Evolutionary conservation across 805 yeast species (phyloP), one percentile per base, ranked within the genome.

Genomic region (Metschnikowia orientalis): DNA sequence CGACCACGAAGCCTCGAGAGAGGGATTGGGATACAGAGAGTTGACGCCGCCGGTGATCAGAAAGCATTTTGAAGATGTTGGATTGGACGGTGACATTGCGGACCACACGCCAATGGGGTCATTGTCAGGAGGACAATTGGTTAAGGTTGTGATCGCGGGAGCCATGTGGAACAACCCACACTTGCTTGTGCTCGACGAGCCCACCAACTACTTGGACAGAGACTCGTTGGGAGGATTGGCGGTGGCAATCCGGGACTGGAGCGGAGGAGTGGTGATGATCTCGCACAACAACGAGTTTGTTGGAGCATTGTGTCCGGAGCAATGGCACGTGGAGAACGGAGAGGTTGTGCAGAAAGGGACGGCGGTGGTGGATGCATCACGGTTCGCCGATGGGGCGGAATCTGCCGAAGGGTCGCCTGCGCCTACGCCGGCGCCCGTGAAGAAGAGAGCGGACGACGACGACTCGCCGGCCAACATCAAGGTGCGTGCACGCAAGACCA

Each of bases 81-180:
- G 98, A 40, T 73, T 90, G 48, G 98, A 92, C 53, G 94, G 97
- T 48, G 98, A 90, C 54, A 89, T 90, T 66, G 97, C 97, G 23
- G 96, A 92, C 61, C 97, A 90, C 62, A 90, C 97, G 12, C 96
- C 96, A 34, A 69, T 90, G 75, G 97, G 97, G 15, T 86, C 95
- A 5, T 71, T 90, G 44, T 88, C 97, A 16, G 98, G 98, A 59
- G 98, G 98, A 53, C 98, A 90, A 69, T 75, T 90, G 58, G 98
- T 90, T 41, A 90, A 90, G 65, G 97, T 90, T 44, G 98, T 90
- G 40, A 90, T 90, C 68, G 97, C 97, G 9, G 98, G 97, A 65
- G 97, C 97, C 45, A 90, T 90, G 92, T 90, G 98, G 98, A 90
- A 92, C 67, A 92, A 90, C 58, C 98, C 98, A 12, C 98, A 90